These are phyloP conservation scores for Bolboschoenoplectus hybrid DNA, from an alignment of 202 grass and related monocot genomes.

Conservation along the genomic window DNA sequence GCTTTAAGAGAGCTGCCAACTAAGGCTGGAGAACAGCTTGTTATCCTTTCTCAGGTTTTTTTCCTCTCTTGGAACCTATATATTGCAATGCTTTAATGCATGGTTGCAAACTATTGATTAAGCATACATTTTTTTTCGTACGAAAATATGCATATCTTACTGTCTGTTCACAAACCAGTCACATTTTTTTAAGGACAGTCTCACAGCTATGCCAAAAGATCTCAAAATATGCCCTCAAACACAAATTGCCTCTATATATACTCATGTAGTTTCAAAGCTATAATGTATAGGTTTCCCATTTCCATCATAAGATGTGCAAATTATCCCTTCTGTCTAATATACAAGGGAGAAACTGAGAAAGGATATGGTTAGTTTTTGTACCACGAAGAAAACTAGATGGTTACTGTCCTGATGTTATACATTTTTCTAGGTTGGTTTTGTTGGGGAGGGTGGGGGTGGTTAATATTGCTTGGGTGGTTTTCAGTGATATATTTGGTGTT, in stretches of 20 bases:
- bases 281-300: neutral
- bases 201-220: neutral
- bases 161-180: neutral
- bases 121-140: conserved; percentile 17
- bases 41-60: conserved; percentile 91
- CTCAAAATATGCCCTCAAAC: neutral
- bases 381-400: neutral
- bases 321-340: neutral
- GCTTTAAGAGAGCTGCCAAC: conserved; percentile 85
- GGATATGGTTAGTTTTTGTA: neutral
- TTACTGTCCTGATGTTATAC: neutral
- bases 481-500: conserved; percentile 1
- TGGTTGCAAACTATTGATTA: conserved; percentile 19
- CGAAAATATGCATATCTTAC: neutral
- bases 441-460: neutral
- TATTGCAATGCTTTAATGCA: conserved; percentile 1
- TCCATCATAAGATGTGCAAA: neutral
- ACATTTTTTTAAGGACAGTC: neutral
- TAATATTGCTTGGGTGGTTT: neutral
- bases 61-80: conserved; percentile 9
- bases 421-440: neutral
- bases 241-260: neutral
- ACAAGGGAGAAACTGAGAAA: neutral
- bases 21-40: conserved; percentile 75
- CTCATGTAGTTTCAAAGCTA: neutral